Evolutionary conservation across 768 basidiomycete genomes (phyloP), one percentile per base, ranked within the genome.

Genomic region (Lyophyllum semitale): DNA sequence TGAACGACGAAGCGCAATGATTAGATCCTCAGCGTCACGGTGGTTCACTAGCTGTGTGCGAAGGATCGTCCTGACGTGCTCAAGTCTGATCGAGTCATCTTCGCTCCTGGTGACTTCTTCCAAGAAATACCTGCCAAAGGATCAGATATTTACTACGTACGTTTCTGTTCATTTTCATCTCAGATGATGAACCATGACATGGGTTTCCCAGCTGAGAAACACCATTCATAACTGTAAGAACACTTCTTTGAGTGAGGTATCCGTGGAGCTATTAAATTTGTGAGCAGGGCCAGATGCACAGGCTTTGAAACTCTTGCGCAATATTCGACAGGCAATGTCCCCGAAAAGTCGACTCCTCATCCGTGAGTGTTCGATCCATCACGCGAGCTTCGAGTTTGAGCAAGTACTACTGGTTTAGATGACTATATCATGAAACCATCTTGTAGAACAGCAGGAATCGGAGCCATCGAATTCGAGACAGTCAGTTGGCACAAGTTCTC

Each of bases 71-170:
- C 77, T 1, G 66, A 74, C 40, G 74, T 71, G 11, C 65, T 78
- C 11, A 58, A 62, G 43, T 63, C 71, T 41, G 51, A 65, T 17
- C 63, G 73, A 9, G 66, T 79, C n/a, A 57, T 68, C n/a, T 77
- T 80, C 56, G 51, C 68, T 18, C 53, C 70, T 0, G 63, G 79
- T 26, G 73, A 80, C 52, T 79, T 80, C 59, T 74, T 79, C 52
- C 60, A 59, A 11, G 70, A 73, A 18, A 45, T 71, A 4, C 75
- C 77, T 1, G 66, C 72, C 32, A 57, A 59, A 12, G 70, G 66
- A 15, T 73, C 71, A 38, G 72, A 77, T 56, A 63, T 78, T 15
- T 78, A 79, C 59, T 77, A 77, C 60, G 78, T 80, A 53, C 55
- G 72, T 66, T n/a, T 12, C 30, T 40, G 43, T 22, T 8, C n/a